Percentiles rank a stretch among this genome's conserved stretches.
Conservation (phyloP, 306 rosid genomes). For the Cucurbita maxima region DNA sequence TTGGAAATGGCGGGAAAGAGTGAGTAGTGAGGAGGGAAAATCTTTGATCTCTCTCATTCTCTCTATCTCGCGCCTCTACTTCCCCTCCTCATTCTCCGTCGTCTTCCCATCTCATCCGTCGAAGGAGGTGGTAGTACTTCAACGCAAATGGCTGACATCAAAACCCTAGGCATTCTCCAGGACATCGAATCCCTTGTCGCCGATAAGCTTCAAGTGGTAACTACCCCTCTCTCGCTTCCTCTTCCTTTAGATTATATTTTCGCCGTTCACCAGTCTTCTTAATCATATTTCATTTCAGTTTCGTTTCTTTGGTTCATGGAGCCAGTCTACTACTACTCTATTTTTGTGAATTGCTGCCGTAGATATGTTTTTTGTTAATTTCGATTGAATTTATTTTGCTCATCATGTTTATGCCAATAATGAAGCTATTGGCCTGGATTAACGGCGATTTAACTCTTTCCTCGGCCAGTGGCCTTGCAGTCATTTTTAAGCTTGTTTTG, state of each 20-base stretch:
- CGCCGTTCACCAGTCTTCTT: not conserved
- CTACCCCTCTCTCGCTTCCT: not conserved
- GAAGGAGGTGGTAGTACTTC: not conserved
- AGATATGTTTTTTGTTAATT: not conserved
- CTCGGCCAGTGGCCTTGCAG: not conserved
- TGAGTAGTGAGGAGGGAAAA: slow-evolving; percentile 1
- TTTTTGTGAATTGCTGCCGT: not conserved
- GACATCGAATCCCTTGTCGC: slow-evolving; percentile 59
- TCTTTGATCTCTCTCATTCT: not conserved
- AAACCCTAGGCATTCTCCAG: slow-evolving; percentile 49
- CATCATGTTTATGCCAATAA: not conserved
- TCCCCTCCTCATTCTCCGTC: not conserved
- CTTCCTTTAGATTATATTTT: not conserved
- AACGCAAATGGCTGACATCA: slow-evolving; percentile 21
- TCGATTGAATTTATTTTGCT: not conserved
- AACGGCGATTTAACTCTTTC: not conserved
- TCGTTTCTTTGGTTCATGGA: not conserved
- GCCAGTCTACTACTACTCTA: not conserved
- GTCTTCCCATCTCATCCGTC: not conserved
- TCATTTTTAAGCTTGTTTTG: not conserved
- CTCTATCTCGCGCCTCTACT: not conserved
- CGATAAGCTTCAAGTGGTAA: slow-evolving; percentile 82
- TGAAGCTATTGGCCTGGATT: not conserved
- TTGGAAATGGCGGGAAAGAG: slow-evolving; percentile 11
- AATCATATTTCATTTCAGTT: not conserved